Base-by-base conservation (phyloP, 2,329 filamentous ascomycete species). In the Epichloe amarillans region DNA sequence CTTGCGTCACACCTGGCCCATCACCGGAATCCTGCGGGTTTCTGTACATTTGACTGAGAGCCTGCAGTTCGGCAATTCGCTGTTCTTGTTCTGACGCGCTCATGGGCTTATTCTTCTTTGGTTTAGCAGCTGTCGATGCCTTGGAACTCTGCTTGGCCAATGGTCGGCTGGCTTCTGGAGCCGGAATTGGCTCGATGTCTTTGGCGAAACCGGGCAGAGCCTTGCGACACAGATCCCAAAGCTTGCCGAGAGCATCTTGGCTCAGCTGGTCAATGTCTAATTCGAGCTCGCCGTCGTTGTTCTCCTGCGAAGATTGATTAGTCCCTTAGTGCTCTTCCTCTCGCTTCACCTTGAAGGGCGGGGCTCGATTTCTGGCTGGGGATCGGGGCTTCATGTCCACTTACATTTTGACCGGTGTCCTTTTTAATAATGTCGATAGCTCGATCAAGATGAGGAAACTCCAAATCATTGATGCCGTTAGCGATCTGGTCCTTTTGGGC, bases 401-500 rank as follows among this genome's bases (percentile, higher is more conserved):
- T 79, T 76, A 71, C 93, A 74, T 74, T 84, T 73, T 69, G 87
- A 71, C 72, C 87, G 67, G 71, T 95, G 57, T 95, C 91, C 56
- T 80, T 81, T 65, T 94, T 88, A 62, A 98, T 97, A 55, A 97
- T 90, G 53, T 85, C 81, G 35, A 96, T 87, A 0, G 91, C 88
- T 57, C 82, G 80, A 47, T 83, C 78, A 61, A 95, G 84, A 57
- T 88, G 82, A n/a, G 75, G 73, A 47, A 85, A 84, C 17, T 89
- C 83, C 52, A 97, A 80, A 55, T 83, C 83, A 59, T 84, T 86
- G 56, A 95, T 93, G 14, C 86, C 86, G 52, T 84, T 83, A 1
- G 88, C 91, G 52, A 98, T 94, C 57, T 90, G 80, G 52, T 93
- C 88, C 72, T 97, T 97, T 69, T 98, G 89, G 3, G 84, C 75